These are phyloP conservation scores for Backusella psychrophila DNA, from an alignment of 192 early-diverging fungal genomes.

Conservation along the genomic window DNA sequence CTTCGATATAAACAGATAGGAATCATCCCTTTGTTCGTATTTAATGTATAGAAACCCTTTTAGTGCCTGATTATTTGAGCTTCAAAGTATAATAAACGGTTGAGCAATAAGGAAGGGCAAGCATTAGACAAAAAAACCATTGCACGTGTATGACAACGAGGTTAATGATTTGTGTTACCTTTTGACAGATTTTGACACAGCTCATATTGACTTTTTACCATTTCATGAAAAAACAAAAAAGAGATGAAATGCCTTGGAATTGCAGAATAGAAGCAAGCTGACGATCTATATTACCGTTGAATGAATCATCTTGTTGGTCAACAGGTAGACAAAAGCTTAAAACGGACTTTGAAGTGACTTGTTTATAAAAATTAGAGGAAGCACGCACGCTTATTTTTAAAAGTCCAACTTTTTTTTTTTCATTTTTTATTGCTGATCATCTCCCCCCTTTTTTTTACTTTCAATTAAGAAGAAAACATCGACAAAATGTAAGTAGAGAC, in stretches of 20 bases:
- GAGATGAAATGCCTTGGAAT: not conserved
- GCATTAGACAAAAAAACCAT: not conserved
- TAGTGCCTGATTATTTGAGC: too few relatives aligned
- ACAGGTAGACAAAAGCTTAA: not conserved
- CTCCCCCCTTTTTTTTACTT: not conserved
- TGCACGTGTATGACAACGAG: slow-evolving; percentile 1
- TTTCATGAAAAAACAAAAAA: not conserved
- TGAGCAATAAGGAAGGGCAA: not conserved
- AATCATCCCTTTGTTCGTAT: too few relatives aligned
- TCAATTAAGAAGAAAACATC: not conserved
- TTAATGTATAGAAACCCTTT: too few relatives aligned
- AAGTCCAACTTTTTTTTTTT: not conserved
- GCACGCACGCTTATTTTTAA: not conserved
- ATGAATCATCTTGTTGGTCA: not conserved
- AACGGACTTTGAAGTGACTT: slow-evolving; percentile 6
- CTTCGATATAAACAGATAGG: too few relatives aligned
- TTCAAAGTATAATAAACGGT: too few relatives aligned
- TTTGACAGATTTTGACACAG: not conserved
- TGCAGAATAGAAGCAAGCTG: not conserved
- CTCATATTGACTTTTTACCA: too few relatives aligned
- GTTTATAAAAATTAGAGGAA: not conserved
- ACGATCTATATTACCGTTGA: not conserved
- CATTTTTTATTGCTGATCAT: not conserved
- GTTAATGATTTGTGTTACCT: not conserved
- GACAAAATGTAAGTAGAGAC: not conserved